phyloP scores from a whole-genome alignment of 768 basidiomycete genomes.

The Trametes meyenii region DNA sequence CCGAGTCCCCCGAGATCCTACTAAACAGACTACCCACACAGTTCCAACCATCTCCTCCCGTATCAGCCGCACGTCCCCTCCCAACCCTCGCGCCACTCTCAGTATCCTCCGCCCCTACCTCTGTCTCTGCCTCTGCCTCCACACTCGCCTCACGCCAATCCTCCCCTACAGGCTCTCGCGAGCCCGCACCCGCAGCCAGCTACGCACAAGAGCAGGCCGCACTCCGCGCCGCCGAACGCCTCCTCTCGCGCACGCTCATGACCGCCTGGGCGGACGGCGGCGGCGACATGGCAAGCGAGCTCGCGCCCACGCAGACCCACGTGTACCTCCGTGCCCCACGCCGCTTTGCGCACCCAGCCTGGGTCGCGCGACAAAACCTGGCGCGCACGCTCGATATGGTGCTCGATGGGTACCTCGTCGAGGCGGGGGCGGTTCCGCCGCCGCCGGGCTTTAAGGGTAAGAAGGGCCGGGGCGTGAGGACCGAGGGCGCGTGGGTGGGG shows the following conservation, averaged over 20 bases:
- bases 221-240: constrained; percentile 31
- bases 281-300: constrained; percentile 46
- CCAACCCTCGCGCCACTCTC: background rate
- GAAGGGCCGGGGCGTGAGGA: constrained; percentile 32
- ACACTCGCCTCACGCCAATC: background rate
- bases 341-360: constrained; percentile 48
- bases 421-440: constrained; percentile 31
- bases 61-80: background rate
- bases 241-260: constrained; percentile 49
- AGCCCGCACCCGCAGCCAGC: constrained; percentile 13
- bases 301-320: constrained; percentile 51
- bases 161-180: background rate
- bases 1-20: background rate
- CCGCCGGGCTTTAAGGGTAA: constrained; percentile 33
- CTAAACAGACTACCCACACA: background rate
- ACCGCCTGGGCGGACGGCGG: constrained; percentile 46
- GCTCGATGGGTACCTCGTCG: constrained; percentile 40
- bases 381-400: constrained; percentile 40
- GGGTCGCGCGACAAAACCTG: constrained; percentile 50
- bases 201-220: constrained; percentile 36
- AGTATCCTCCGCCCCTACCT: background rate
- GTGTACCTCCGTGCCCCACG: constrained; percentile 51
- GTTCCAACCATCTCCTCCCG: background rate
- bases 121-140: background rate
- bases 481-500: constrained; percentile 48